Evolutionary conservation across 129 eudicot genomes (phyloP), one percentile per base, ranked within the genome.

Genomic region (Lactuca saligna): DNA sequence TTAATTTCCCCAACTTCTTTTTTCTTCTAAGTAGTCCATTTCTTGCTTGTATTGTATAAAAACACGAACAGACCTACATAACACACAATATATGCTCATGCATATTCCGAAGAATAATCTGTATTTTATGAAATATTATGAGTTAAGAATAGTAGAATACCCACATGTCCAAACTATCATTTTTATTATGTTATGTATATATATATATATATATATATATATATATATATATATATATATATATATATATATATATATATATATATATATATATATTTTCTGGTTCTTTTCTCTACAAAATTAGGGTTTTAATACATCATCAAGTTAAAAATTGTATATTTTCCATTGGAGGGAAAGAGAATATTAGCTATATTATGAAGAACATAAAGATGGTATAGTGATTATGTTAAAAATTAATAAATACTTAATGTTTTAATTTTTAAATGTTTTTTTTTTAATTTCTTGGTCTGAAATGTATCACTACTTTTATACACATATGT

Each of bases 41-140:
- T 63, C 12, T 46, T 12, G 14, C 56, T 56, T 33, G 50, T 69
- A 39, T 39, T 68, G 6, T 41, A 73, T 29, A 72, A 9, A 59
- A 59, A 48, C 41, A 71, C 3, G 50, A 7, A 12, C 37, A 5
- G 13, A 60, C 3, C 15, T 60, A 61, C 29, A 35, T 61, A 15
- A 13, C 49, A 42, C 49, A 42, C 12, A 12, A 42, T 12, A 42
- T 42, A 42, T 42, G 49, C 49, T 42, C 49, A 42, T 42, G 12
- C 49, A 8, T 42, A 42, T 42, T 3, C 10, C 49, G 13, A 42
- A 9, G 49, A 42, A 39, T 7, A 5, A 39, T 39, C 0, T 42
- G 49, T 42, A 42, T 42, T 42, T 42, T 42, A 42, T 2, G 13
- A 42, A 42, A 42, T 42, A 2, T 8, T 42, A 35, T 35, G 38